phyloP scores from a whole-genome alignment of 2,329 filamentous ascomycete genomes.

The Fusarium udum region DNA sequence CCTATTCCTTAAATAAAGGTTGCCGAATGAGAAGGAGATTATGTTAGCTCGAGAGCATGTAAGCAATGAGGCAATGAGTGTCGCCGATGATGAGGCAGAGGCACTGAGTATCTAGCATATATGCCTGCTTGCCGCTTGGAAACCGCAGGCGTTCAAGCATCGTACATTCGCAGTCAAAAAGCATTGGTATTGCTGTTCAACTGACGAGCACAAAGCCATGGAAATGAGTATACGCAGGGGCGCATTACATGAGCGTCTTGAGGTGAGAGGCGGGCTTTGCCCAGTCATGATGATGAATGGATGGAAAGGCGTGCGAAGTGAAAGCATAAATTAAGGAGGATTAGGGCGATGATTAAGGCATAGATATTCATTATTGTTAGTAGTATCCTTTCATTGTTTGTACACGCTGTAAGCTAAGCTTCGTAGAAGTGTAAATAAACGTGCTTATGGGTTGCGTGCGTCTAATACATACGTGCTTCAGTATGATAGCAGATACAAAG shows the following conservation, averaged over 20 bases:
- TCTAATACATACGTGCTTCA: no score
- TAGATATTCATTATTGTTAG: background rate
- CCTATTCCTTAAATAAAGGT: conserved; percentile 64
- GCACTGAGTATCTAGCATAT: conserved; percentile 24
- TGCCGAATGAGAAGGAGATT: background rate
- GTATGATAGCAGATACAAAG: no score
- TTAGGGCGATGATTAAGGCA: conserved; percentile 21
- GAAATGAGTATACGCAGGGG: conserved; percentile 14
- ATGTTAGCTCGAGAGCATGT: conserved; percentile 7
- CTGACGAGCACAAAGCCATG: background rate
- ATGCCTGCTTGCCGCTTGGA: conserved; percentile 15
- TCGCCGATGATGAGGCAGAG: background rate
- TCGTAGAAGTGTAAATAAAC: no score
- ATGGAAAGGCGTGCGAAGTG: conserved; percentile 5
- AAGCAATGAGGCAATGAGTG: conserved; percentile 7
- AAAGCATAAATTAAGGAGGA: background rate
- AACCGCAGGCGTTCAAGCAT: background rate
- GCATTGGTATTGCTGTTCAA: conserved; percentile 2
- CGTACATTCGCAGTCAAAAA: conserved; percentile 16
- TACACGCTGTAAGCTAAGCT: no score
- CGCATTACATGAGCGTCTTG: background rate
- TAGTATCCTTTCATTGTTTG: no score
- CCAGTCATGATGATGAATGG: conserved; percentile 5
- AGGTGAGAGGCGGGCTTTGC: background rate
- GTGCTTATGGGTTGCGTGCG: no score